Base-by-base conservation (phyloP, 108 stramenopile species). In the Pseudonitzschia multistriata region DNA sequence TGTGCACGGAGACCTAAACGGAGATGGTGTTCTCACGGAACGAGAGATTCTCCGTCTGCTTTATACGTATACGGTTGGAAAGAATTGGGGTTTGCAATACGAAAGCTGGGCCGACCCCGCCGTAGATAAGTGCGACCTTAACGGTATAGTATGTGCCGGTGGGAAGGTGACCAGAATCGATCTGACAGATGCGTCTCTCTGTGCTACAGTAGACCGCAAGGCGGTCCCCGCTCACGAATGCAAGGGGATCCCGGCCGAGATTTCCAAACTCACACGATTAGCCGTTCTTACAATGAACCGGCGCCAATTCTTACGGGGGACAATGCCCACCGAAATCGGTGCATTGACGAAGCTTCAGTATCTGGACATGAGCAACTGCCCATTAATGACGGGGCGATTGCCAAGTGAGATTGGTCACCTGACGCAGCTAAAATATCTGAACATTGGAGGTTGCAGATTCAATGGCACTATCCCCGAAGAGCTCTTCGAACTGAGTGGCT, bases 291-390 rank as follows among this genome's bases (percentile, higher is more conserved):
- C 30, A 3, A 21, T 75, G 40, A 74, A 40, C n/a, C 55, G 57
- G 1, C 65, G 76, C 4, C 79, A 74, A 48, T 80, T 68, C 37
- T 61, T 85, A 2, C 64, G 68, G 11, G 78, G 79, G 15, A 78
- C 79, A 19, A 50, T 91, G 14, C 82, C 84, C 13, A 75, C 80
- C 22, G 81, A 91, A 67, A 25, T 91, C 42, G 86, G 90, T 22
- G 57, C 33, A 45, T 64, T 88, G 21, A 67, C 84, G 34, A 68
- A 69, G 14, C 72, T 91, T n/a, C 66, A 74, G 73, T 70, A 79
- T 54, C 49, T 83, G 50, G 70, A 79, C 35, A 57, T 79, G 8
- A 66, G 66, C 22, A 57, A 54, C 53, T 67, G 53, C 54, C 63
- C 62, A 14, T 55, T 56, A 15, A 71, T 88, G 67, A 61, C 50